Conservation (phyloP, 2,329 filamentous ascomycete genomes). For the Ophiostoma sp. region DNA sequence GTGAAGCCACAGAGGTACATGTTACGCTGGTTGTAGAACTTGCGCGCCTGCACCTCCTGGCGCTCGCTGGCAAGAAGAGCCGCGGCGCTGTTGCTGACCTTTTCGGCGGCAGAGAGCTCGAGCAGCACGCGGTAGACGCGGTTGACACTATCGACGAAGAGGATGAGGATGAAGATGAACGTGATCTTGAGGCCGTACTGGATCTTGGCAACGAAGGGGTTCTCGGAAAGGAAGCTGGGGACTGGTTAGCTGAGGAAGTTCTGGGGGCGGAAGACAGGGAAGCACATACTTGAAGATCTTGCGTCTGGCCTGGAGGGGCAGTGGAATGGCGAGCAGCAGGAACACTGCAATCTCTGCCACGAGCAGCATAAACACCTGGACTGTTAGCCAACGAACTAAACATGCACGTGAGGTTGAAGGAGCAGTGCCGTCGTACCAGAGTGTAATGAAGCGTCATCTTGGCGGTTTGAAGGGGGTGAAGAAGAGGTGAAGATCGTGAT, state of each 20-base stretch:
- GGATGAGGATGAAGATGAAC: constrained; percentile 97
- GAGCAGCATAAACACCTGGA: constrained; percentile 74
- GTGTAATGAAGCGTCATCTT: constrained; percentile 56
- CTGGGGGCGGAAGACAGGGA: background rate
- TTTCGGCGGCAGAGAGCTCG: constrained; percentile 69
- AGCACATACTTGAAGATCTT: constrained; percentile 65
- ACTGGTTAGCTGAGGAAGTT: background rate
- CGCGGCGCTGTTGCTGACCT: constrained; percentile 42
- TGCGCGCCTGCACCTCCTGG: constrained; percentile 97
- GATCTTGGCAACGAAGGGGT: constrained; percentile 74
- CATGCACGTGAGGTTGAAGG: background rate
- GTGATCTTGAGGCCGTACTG: constrained; percentile 99
- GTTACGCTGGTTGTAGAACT: constrained; percentile 99
- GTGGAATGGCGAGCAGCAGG: constrained; percentile 73
- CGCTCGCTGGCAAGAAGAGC: constrained; percentile 82
- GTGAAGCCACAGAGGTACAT: constrained; percentile 99
- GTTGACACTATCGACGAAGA: constrained; percentile 94
- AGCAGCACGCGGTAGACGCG: constrained; percentile 95
- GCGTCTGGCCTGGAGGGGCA: constrained; percentile 80
- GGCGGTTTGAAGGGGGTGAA: constrained; percentile 25
- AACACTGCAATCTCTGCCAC: constrained; percentile 79
- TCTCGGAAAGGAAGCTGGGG: constrained; percentile 84
- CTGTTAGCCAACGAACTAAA: background rate
- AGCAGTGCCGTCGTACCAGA: constrained; percentile 35
- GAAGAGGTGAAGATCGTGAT: background rate